Conservation (phyloP, 2,329 filamentous ascomycete genomes). For the Ascocoryne sarcoides region DNA sequence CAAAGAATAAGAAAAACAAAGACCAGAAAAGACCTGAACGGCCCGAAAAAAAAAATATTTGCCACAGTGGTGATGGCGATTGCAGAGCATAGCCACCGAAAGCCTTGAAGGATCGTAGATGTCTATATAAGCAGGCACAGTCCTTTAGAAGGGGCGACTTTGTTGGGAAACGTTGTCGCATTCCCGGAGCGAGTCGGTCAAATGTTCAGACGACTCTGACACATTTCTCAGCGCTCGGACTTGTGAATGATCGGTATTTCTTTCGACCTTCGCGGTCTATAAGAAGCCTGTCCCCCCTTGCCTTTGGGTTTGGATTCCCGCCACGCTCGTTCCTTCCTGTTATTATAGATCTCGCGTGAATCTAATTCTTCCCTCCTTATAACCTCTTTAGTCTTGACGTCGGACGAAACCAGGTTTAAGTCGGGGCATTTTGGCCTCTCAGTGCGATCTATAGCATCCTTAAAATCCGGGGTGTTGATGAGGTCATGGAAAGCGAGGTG, state of each 20-base stretch:
- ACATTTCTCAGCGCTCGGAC: too few relatives aligned
- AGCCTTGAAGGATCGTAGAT: too few relatives aligned
- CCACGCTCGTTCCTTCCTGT: not conserved
- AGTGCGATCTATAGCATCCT: slow-evolving; percentile 4
- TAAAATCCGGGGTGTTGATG: slow-evolving; percentile 23
- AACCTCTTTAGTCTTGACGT: slow-evolving; percentile 5
- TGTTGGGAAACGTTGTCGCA: too few relatives aligned
- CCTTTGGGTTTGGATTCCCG: not conserved
- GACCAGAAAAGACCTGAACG: not conserved
- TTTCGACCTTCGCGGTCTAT: too few relatives aligned
- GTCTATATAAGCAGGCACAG: not conserved
- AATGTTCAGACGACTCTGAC: too few relatives aligned
- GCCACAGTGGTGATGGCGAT: not conserved
- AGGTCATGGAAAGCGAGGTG: slow-evolving; percentile 28
- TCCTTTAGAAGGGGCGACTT: too few relatives aligned
- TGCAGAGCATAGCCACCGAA: not conserved
- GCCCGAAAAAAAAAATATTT: not conserved
- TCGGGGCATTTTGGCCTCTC: slow-evolving; percentile 14
- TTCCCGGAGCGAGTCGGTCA: too few relatives aligned
- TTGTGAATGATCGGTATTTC: too few relatives aligned
- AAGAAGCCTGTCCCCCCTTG: not conserved
- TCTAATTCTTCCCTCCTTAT: not conserved
- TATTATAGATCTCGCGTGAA: not conserved
- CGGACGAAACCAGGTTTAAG: slow-evolving; percentile 6
- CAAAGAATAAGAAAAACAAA: not conserved